Conservation (phyloP, 805 yeast species). For the Jamesozyma piceae region DNA sequence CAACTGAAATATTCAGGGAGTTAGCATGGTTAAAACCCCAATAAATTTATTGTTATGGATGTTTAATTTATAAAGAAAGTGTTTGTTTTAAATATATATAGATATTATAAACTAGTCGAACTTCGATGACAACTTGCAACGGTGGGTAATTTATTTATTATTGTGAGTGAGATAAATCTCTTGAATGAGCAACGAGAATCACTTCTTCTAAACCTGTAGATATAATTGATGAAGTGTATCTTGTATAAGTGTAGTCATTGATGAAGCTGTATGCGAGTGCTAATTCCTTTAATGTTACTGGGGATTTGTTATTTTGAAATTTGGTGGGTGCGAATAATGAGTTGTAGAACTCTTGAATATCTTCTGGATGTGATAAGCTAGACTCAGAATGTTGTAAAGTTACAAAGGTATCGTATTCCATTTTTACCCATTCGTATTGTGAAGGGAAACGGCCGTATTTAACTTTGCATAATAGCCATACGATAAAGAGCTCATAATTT, state of each 20-base stretch:
- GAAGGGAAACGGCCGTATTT: background rate
- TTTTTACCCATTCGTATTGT: constrained; percentile 12
- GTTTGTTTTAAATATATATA: too few relatives aligned
- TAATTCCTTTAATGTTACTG: background rate
- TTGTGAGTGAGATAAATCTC: background rate
- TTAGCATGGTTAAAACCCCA: too few relatives aligned
- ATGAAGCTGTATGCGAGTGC: background rate
- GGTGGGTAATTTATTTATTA: too few relatives aligned
- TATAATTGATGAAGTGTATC: background rate
- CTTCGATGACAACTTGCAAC: too few relatives aligned
- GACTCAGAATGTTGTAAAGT: background rate
- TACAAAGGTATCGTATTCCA: constrained; percentile 5
- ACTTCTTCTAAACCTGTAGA: background rate
- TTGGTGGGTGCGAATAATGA: constrained; percentile 4
- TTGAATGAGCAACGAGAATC: background rate
- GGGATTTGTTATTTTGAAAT: background rate
- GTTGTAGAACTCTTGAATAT: constrained; percentile 8
- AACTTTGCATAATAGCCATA: background rate
- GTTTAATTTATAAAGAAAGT: too few relatives aligned
- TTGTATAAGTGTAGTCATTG: background rate
- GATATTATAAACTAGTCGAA: too few relatives aligned
- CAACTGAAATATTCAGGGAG: too few relatives aligned
- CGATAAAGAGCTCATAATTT: constrained; percentile 35
- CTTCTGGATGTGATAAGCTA: background rate
- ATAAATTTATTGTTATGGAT: too few relatives aligned